Evolutionary conservation across 176 grass and related monocot genomes (phyloP).

Genomic region (Dendrocalamus sinicus): DNA sequence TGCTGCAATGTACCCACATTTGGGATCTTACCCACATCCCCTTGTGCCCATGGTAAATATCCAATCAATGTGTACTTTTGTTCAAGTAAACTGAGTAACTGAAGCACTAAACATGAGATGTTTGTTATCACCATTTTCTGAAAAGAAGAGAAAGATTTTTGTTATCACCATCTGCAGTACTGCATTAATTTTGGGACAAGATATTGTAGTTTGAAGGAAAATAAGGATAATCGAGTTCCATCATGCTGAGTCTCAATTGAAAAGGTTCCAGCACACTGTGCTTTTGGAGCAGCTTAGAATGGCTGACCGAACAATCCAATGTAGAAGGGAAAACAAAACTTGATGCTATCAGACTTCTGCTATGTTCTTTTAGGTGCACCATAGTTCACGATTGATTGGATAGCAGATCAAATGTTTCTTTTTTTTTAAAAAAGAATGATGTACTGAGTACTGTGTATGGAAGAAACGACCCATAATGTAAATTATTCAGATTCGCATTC

Average conservation of each 20-base stretch:
- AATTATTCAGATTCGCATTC: not conserved
- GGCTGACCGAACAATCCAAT: not conserved
- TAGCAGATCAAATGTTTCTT: not conserved
- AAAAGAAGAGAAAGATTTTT: not conserved
- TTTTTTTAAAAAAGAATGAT: not conserved
- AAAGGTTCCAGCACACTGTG: not conserved
- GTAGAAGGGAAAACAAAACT: not conserved
- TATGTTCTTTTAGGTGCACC: not conserved
- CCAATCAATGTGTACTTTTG: not conserved
- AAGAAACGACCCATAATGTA: not conserved
- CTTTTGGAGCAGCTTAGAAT: not conserved
- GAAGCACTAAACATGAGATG: not conserved
- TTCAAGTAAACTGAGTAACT: slow-evolving; percentile 17
- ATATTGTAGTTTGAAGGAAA: slow-evolving; percentile 14
- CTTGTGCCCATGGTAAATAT: slow-evolving; percentile 70
- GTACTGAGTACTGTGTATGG: not conserved
- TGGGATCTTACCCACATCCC: slow-evolving; percentile 70
- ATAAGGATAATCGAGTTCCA: not conserved
- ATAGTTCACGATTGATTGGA: not conserved
- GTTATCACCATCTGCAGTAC: slow-evolving; percentile 1
- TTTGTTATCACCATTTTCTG: not conserved
- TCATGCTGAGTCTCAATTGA: not conserved
- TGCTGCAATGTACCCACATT: slow-evolving; percentile 75
- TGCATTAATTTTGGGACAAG: not conserved
- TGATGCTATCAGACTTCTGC: not conserved